Evolutionary conservation across 805 yeast genomes (phyloP), one percentile per base, ranked within the genome.

Genomic region (Starmerella geochares): DNA sequence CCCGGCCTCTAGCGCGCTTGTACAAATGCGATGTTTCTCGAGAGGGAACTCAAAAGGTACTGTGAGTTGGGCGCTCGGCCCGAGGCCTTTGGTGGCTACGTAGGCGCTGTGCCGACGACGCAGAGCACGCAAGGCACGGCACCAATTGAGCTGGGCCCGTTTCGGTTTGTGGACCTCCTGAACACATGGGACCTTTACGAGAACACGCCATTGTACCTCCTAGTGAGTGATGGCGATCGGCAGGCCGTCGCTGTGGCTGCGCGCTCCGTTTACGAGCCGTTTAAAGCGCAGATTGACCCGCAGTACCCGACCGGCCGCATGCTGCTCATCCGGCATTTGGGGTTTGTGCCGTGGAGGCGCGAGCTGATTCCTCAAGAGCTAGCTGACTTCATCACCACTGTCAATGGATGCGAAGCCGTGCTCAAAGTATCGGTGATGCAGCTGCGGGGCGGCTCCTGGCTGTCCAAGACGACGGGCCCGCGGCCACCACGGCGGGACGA

Each of bases 381-480:
- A 16, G 42, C 44, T 17, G 35, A 13, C 16, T 41, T 29, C 27
- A 21, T 47, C 6, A 7, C 11, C 3, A n/a, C 7, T 16, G 41
- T 45, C 14, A 48, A 51, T 20, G 45, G 49, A 6, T 9, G 28
- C 11, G 17, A 10, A 19, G 48, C 16, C 4, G 43, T 48, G 27
- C 37, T 51, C 19, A 35, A 27, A 5, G 28, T 47, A 4, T 25
- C 38, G 11, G 21, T 28, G 14, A 9, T 51, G 23, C 31, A 16
- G 28, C 33, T 48, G 10, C 39, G 42, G 25, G 51, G 54, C 44
- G 21, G 51, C 3, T 49, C 51, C 4, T 50, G 51, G n/a, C 33
- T 40, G 16, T 11, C 25, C n/a, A 40, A 40, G 13, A 40, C 44
- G 7, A 7, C 14, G 17, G 44, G 44, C 7, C 44, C 44, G 24